Conservation (phyloP, 306 rosid genomes). For the Acacia confusa region DNA sequence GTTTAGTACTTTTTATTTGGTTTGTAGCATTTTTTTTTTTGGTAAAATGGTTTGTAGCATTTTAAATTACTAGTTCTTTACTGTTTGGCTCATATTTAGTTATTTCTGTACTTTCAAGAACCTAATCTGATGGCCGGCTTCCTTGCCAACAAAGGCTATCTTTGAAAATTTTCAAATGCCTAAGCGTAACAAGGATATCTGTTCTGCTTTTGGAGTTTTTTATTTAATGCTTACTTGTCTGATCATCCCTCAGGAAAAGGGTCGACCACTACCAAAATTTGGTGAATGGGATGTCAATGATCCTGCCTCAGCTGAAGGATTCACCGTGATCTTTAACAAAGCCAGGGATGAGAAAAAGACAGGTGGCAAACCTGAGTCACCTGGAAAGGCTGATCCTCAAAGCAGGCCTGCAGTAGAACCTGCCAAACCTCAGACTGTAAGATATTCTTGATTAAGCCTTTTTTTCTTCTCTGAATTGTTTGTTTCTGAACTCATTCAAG, state of each 20-base stretch:
- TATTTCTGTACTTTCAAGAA: background rate
- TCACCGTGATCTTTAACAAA: slow-evolving; percentile 96
- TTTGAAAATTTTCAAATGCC: background rate
- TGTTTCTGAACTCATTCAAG: background rate
- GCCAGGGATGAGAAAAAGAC: slow-evolving; percentile 98
- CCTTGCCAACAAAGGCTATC: slow-evolving; percentile 14
- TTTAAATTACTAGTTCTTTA: background rate
- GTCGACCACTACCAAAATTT: slow-evolving; percentile 92
- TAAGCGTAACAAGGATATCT: slow-evolving; percentile 5
- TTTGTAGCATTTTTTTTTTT: background rate
- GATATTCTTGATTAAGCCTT: slow-evolving; percentile 34
- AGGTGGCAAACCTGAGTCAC: slow-evolving; percentile 93
- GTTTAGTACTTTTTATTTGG: background rate
- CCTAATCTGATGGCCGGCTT: slow-evolving; percentile 1
- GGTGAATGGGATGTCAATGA: slow-evolving; percentile 99
- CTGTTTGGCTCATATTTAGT: slow-evolving; percentile 10
- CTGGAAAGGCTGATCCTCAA: slow-evolving; percentile 71
- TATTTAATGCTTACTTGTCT: slow-evolving; percentile 18
- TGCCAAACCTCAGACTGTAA: slow-evolving; percentile 75
- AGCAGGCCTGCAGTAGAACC: slow-evolving; percentile 61
- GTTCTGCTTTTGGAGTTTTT: slow-evolving; percentile 2
- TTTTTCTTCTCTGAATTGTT: background rate
- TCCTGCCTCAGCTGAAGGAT: slow-evolving; percentile 99
- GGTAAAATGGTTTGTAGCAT: background rate
- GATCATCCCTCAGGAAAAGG: slow-evolving; percentile 72